phyloP scores from a whole-genome alignment of 805 yeast genomes.

The Jamesozyma hellenica region DNA sequence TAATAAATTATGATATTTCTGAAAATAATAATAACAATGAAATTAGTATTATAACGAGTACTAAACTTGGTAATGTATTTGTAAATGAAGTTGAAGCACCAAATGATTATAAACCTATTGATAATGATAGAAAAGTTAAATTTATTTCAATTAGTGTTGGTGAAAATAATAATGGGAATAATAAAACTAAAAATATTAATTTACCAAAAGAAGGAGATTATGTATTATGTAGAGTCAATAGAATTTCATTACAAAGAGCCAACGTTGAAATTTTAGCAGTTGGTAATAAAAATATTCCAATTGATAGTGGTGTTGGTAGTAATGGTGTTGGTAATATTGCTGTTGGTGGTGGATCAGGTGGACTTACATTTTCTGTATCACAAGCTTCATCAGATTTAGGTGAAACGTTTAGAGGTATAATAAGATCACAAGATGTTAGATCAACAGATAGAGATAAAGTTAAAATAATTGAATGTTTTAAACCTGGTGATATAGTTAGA shows the following conservation, averaged over 20 bases:
- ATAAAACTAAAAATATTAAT: neutral
- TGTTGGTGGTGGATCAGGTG: constrained; percentile 49
- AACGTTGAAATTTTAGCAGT: constrained; percentile 65
- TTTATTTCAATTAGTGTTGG: constrained; percentile 5
- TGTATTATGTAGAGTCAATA: constrained; percentile 66
- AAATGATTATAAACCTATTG: constrained; percentile 5
- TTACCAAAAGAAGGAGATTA: constrained; percentile 73
- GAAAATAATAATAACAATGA: constrained; percentile 16
- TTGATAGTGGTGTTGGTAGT: constrained; percentile 60
- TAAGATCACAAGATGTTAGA: constrained; percentile 79
- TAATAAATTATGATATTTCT: constrained; percentile 31
- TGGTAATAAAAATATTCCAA: constrained; percentile 47
- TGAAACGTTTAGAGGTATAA: constrained; percentile 78
- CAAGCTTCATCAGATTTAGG: constrained; percentile 62
- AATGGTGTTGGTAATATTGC: constrained; percentile 36
- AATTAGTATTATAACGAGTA: constrained; percentile 42
- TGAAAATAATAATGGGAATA: constrained; percentile 1
- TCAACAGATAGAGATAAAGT: constrained; percentile 86
- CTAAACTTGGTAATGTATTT: constrained; percentile 50
- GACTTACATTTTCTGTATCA: constrained; percentile 34
- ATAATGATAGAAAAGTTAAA: constrained; percentile 9
- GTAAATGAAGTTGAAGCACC: constrained; percentile 20
- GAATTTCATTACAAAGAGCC: constrained; percentile 60
- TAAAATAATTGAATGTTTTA: constrained; percentile 64
- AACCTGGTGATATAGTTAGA: constrained; percentile 87